Evolutionary conservation across 352 stramenopile genomes (phyloP), one percentile per base, ranked within the genome.

Genomic region (Pythium myriotylum): DNA sequence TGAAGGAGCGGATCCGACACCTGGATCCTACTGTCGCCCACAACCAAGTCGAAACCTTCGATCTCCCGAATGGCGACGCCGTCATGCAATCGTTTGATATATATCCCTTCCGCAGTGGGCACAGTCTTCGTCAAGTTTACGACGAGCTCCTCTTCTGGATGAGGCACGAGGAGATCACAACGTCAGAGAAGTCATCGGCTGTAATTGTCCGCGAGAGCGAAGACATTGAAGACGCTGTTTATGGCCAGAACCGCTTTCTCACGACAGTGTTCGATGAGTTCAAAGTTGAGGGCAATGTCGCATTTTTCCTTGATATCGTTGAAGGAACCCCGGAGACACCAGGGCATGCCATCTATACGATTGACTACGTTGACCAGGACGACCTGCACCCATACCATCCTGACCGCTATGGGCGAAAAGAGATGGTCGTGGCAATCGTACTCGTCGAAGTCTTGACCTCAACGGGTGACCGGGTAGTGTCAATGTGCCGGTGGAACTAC

Each of bases 291-390:
- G 45, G 24, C 1, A 65, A 65, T 40, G 2, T 42, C 13, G 58
- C 39, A 20, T 16, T 54, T 5, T 65, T 65, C 16, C 23, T n/a
- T 3, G 50, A 47, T 4, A 52, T 41, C 29, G 41, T 51, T 23
- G 53, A 59, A 26, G 26, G 37, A 4, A 29, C 52, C 1, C 13
- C 7, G 3, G 26, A 40, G 3, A 23, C 27, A n/a, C 42, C 54
- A 19, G 54, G 17, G 32, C 52, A 42, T 20, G 57, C 43, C 4
- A 24, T 65, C 39, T 37, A 20, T 22, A 20, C 57, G n/a, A 54
- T 65, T 27, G 57, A 65, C n/a, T 65, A 33, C 35, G 57, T 65
- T 4, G 57, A 65, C 39, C 37, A 65, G 8, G 57, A 65, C 37
- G 47, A 58, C 8, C 39, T 61, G 42, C 35, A 61, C 23, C 54